Percentiles rank a stretch among this genome's conserved stretches.
These are phyloP conservation scores for Microdochium paspali DNA, from an alignment of 2,329 filamentous ascomycete species.

Conservation along the genomic window DNA sequence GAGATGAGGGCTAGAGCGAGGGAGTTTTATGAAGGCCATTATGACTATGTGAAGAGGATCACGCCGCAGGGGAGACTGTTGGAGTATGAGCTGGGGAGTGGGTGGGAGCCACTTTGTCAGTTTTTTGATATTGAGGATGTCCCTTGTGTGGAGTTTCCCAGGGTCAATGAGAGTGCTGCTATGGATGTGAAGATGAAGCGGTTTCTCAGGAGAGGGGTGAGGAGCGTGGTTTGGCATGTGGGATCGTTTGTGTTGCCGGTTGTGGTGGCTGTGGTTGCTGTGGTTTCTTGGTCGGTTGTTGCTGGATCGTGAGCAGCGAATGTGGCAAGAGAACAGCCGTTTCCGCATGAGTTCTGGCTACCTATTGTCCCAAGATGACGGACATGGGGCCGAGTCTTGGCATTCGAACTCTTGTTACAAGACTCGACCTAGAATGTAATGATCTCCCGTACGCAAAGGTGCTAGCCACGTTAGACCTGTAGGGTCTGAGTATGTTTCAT, in stretches of 20 bases:
- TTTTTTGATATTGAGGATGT: conserved; percentile 10
- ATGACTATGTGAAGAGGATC: conserved; percentile 5
- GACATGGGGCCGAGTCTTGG: too few relatives aligned
- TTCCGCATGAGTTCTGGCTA: too few relatives aligned
- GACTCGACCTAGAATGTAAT: too few relatives aligned
- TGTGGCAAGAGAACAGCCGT: too few relatives aligned
- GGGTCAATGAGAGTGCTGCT: conserved; percentile 5
- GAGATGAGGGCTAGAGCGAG: conserved; percentile 1
- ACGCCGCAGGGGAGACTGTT: conserved; percentile 7
- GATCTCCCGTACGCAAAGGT: too few relatives aligned
- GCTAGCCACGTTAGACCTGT: too few relatives aligned
- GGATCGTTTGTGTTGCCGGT: background rate
- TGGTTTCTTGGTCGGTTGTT: too few relatives aligned
- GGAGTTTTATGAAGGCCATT: conserved; percentile 9
- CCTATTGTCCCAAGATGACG: too few relatives aligned
- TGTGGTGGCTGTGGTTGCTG: background rate
- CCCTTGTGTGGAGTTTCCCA: conserved; percentile 7
- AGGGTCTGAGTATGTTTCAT: too few relatives aligned
- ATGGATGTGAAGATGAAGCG: background rate
- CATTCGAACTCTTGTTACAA: too few relatives aligned
- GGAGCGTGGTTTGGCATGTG: background rate
- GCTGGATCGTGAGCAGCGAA: too few relatives aligned
- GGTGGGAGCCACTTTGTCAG: conserved; percentile 14
- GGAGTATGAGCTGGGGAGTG: conserved; percentile 11
- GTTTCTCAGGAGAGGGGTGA: background rate